Evolutionary conservation across 2,329 filamentous ascomycete genomes (phyloP), one percentile per base, ranked within the genome.

Genomic region (Claviceps sp.): DNA sequence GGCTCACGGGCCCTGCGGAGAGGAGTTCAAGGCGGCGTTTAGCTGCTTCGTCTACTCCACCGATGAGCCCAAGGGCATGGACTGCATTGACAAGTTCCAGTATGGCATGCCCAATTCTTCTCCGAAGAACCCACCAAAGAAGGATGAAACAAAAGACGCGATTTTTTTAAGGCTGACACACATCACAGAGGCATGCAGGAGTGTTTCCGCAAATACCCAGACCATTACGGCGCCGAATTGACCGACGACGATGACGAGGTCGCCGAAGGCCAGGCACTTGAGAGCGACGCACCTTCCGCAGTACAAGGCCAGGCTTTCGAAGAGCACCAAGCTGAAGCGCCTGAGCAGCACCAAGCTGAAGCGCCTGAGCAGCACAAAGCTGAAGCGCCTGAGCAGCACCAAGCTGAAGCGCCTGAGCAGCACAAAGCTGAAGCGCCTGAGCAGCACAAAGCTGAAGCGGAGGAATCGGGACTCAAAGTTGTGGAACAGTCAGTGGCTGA

Each of bases 61-160:
- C 43, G 88, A 95, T 66, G 93, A 98, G 66, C 90, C 90, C 38
- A 98, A 98, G 81, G 91, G 91, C 50, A 91, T 95, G 74, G 89
- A 96, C 66, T 96, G 90, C 72, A 93, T 96, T 64, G 89, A 95
- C 30, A 95, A 93, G 72, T 96, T 96, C 78, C 90, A 95, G 88
- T 93, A 76, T 47, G 85, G 78, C 24, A 13, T 34, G 4, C 30
- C 30, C 30, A 34, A 34, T 34, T 11, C 1, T 4, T 34, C 9
- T 11, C 9, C 30, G 1, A 34, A 34, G 9, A 34, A 34, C 30
- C 4, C 30, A 4, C 30, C 9, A 30, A 30, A 9, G 8, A 11
- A 11, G 30, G 30, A 34, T 4, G 11, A 11, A 11, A 34, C 30
- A 34, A 34, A 34, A 34, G 9, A 34, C 11, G 8, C 9, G 30